Percentiles rank a stretch among this genome's conserved stretches.
These are phyloP conservation scores for Allomyces arbusculus DNA, from an alignment of 192 early-diverging fungal genomes.

Conservation along the genomic window DNA sequence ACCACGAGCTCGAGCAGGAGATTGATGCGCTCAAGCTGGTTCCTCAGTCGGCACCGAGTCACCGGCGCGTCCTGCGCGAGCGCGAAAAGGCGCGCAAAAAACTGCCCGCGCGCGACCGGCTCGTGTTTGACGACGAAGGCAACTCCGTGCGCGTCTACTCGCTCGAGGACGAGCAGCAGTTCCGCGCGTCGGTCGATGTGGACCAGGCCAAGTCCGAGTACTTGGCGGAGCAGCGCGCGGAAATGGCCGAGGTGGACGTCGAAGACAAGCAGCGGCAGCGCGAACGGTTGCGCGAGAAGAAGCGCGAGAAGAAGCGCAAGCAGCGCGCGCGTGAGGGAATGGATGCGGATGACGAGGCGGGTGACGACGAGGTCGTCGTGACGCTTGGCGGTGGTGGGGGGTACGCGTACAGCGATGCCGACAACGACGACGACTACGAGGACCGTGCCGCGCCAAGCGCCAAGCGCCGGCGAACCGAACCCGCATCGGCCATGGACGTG, in stretches of 20 bases:
- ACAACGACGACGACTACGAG: neutral
- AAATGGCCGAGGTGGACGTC: conserved; percentile 57
- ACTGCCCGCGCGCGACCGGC: conserved; percentile 41
- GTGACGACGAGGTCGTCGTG: neutral
- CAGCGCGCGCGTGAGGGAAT: conserved; percentile 4
- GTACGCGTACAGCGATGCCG: neutral
- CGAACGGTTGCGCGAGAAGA: conserved; percentile 47
- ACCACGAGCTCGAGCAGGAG: conserved; percentile 51
- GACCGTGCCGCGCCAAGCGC: neutral
- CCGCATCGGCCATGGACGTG: too few species aligned
- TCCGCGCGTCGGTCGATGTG: conserved; percentile 52
- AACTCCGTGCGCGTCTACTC: conserved; percentile 49
- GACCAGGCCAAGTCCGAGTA: conserved; percentile 40
- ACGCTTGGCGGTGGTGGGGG: neutral
- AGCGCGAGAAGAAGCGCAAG: conserved; percentile 34
- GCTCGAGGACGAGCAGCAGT: conserved; percentile 60
- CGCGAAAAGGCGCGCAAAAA: conserved; percentile 56
- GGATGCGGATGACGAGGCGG: conserved; percentile 6
- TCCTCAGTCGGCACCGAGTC: conserved; percentile 9
- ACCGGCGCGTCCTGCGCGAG: conserved; percentile 25
- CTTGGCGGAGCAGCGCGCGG: conserved; percentile 38
- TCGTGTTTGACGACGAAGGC: conserved; percentile 91
- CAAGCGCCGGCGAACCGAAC: neutral
- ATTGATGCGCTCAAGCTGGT: conserved; percentile 15
- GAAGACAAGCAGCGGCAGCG: conserved; percentile 51